Conservation (phyloP, 352 stramenopile species). For the Phytopythium ostracodes region DNA sequence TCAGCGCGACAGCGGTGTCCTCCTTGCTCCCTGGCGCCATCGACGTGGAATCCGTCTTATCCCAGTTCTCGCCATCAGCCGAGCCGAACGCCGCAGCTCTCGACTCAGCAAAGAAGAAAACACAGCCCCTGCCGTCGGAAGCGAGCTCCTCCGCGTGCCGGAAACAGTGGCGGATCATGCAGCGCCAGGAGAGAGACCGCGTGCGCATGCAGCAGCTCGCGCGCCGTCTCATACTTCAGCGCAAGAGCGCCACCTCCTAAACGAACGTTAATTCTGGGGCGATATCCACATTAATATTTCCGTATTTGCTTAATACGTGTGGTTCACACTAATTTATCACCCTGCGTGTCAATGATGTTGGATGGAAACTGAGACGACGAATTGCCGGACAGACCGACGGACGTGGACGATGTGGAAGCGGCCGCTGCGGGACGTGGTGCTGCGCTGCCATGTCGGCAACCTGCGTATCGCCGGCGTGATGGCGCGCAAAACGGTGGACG, state of each 20-base stretch:
- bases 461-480: constrained; percentile 78
- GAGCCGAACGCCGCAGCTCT: not conserved
- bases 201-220: constrained; percentile 42
- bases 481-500: constrained; percentile 46
- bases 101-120: constrained; percentile 12
- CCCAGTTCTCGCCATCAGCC: not conserved
- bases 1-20: constrained; percentile 2
- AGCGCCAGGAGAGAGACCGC: constrained; percentile 67
- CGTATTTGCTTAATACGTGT: not conserved
- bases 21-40: constrained; percentile 11
- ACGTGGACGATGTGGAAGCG: constrained; percentile 44
- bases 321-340: not conserved
- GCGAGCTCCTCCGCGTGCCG: constrained; percentile 17
- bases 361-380: not conserved
- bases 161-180: constrained; percentile 46
- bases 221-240: constrained; percentile 37
- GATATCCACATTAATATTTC: too few relatives aligned
- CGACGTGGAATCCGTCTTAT: constrained; percentile 20
- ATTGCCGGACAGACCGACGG: too few relatives aligned
- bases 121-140: not conserved
- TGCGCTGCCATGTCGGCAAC: constrained; percentile 76
- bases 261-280: too few relatives aligned
- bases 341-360: not conserved
- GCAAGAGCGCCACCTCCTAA: constrained; percentile 47
- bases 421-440: constrained; percentile 57